Base-by-base conservation (phyloP, 106 monocot species). In the Apostasia ramifera region DNA sequence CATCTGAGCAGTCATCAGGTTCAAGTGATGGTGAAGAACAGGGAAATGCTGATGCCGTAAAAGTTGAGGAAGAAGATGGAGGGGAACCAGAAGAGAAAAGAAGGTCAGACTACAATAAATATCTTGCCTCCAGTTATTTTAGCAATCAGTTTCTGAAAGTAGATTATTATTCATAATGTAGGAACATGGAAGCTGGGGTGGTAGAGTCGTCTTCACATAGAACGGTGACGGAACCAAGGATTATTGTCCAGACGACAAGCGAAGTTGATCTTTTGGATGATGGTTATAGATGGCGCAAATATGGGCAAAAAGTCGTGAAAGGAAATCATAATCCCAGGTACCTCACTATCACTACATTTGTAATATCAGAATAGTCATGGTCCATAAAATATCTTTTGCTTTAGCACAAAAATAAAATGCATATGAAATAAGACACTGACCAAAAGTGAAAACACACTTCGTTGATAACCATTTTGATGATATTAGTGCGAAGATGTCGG, bases 271-370 rank as follows among this genome's bases (percentile, higher is more conserved):
- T 95, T 68, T 59, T 95, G 50, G 91, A 95, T 74, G 95, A 95
- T 81, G 95, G 95, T 48, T 95, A 91, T 73, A 91, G 86, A 69
- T 95, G 95, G 95, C 88, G 91, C 65, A 95, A 91, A 67, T 95
- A 95, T 68, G 95, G 95, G 66, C 95, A 95, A 75, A 95, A 95
- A 77, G 91, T 86, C 6, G 95, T 95, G 2, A 89, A 86, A 84
- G 86, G 93, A 55, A 93, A 93, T 78, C 84, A 78, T 59, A 62
- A 94, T 64, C 94, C 94, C 57, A 94, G 94, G 93, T 93, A 59
- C 5, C 44, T 55, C 48, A 44, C 4, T 65, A 5, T 3, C 12
- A 56, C 14, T 56, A n/a, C n/a, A 56, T 62, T 45, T 2, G 13
- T 13, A 62, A 12, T 61, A 62, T 45, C 12, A 62, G 43, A n/a